These are phyloP conservation scores for Candida caryicola DNA, from an alignment of 805 yeast genomes.

Conservation along the genomic window DNA sequence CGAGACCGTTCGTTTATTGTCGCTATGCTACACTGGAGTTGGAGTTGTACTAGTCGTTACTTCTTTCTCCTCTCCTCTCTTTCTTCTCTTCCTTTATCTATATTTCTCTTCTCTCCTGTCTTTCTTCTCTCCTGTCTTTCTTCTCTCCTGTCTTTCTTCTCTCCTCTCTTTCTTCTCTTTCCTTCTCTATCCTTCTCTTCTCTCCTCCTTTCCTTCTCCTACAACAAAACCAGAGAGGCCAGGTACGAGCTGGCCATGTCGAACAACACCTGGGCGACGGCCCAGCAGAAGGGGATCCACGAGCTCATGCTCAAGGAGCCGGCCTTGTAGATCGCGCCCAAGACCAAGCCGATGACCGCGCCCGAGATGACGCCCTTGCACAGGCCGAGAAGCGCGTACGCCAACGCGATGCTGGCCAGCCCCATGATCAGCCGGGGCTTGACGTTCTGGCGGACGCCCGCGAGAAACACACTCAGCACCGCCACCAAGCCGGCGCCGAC, in stretches of 20 bases:
- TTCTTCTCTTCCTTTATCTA: no score
- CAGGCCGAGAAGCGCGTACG: slow-evolving; percentile 54
- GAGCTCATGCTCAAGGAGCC: slow-evolving; percentile 88
- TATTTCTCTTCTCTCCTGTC: no score
- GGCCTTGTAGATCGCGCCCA: slow-evolving; percentile 72
- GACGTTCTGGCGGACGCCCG: slow-evolving; percentile 16
- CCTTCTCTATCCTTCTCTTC: no score
- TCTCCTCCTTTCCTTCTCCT: no score
- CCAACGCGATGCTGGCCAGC: slow-evolving; percentile 40
- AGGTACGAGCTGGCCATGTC: slow-evolving; percentile 68
- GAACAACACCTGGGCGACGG: slow-evolving; percentile 61
- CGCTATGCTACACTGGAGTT: no score
- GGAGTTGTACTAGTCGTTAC: no score
- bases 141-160: no score
- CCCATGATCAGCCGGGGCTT: slow-evolving; percentile 11
- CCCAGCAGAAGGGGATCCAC: slow-evolving; percentile 92
- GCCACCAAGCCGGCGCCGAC: slow-evolving; percentile 64
- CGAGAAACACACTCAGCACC: slow-evolving; percentile 21
- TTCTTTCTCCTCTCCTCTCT: no score
- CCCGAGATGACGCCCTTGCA: slow-evolving; percentile 71
- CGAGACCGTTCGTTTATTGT: no score
- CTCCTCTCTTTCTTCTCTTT: no score
- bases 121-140: no score
- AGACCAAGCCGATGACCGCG: slow-evolving; percentile 68
- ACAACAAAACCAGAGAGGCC: slow-evolving; percentile 34